These are phyloP conservation scores for Parasitella parasitica DNA, from an alignment of 371 early-diverging fungal species.

Conservation along the genomic window DNA sequence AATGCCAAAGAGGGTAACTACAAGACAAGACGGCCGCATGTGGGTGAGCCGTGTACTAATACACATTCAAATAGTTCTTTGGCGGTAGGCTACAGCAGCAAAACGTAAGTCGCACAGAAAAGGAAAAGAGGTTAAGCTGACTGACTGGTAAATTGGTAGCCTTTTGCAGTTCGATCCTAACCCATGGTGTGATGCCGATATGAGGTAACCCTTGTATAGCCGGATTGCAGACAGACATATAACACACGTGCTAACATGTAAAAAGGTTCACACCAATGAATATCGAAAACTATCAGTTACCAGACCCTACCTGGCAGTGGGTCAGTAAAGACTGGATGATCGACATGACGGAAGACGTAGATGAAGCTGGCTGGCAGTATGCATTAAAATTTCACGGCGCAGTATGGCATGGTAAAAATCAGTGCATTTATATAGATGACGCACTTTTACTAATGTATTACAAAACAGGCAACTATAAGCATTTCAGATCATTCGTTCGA, in stretches of 20 bases:
- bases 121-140: no score
- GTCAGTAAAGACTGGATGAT: conserved; percentile 63
- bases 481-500: conserved; percentile 64
- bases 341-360: conserved; percentile 70
- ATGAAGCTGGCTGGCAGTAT: conserved; percentile 61
- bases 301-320: conserved; percentile 72
- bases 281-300: conserved; percentile 49
- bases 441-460: neutral
- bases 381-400: conserved; percentile 49
- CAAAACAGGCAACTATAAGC: conserved; percentile 44
- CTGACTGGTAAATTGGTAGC: conserved; percentile 10
- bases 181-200: conserved; percentile 59
- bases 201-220: conserved; percentile 27
- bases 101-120: conserved; percentile 53
- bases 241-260: neutral
- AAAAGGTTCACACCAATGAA: conserved; percentile 56
- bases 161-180: conserved; percentile 61
- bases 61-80: conserved; percentile 40
- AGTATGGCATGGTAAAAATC: conserved; percentile 45
- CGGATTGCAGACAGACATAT: neutral
- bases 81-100: conserved; percentile 60
- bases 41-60: no score
- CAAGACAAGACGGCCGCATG: neutral
- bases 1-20: conserved; percentile 56
- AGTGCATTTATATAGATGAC: no score